Conservation (phyloP, 768 basidiomycete species). For the Trametes elegans region DNA sequence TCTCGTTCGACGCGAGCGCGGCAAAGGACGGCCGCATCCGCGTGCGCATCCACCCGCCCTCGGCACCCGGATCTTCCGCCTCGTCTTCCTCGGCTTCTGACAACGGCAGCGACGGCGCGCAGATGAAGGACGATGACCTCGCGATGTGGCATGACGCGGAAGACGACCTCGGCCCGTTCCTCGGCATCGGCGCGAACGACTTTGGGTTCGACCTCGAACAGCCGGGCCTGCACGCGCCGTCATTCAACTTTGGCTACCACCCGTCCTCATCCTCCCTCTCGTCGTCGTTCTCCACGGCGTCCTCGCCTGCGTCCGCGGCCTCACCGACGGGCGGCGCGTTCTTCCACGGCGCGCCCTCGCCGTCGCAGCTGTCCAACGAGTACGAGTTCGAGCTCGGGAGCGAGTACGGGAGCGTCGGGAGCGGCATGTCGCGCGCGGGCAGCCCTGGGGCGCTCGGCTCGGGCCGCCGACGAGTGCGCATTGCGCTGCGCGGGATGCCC, state of each 20-base stretch:
- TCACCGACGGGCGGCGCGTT: slow-evolving; percentile 16
- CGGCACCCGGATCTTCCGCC: slow-evolving; percentile 34
- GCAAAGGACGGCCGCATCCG: slow-evolving; percentile 70
- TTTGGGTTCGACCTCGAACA: slow-evolving; percentile 16
- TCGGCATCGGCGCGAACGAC: slow-evolving; percentile 44
- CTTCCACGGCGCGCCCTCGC: slow-evolving; percentile 15
- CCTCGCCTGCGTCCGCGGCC: neutral
- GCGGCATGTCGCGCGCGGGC: slow-evolving; percentile 21
- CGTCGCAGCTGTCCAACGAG: slow-evolving; percentile 11
- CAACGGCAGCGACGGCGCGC: slow-evolving; percentile 30
- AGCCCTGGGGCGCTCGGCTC: slow-evolving; percentile 17
- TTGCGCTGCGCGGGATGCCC: slow-evolving; percentile 65
- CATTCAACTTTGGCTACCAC: neutral
- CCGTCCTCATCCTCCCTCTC: slow-evolving; percentile 1
- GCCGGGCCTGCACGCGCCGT: neutral
- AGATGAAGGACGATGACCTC: slow-evolving; percentile 26
- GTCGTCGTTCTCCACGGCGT: slow-evolving; percentile 10
- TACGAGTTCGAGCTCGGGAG: slow-evolving; percentile 21
- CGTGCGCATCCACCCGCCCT: slow-evolving; percentile 62
- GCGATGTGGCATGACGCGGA: slow-evolving; percentile 33
- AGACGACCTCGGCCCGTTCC: slow-evolving; percentile 51
- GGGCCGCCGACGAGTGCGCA: slow-evolving; percentile 56
- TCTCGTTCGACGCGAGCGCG: slow-evolving; percentile 69
- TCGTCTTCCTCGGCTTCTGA: slow-evolving; percentile 30
- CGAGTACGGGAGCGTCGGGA: slow-evolving; percentile 17